Evolutionary conservation across 495 filamentous ascomycete genomes (phyloP), one percentile per base, ranked within the genome.

Genomic region (Neohortaea acidophila): DNA sequence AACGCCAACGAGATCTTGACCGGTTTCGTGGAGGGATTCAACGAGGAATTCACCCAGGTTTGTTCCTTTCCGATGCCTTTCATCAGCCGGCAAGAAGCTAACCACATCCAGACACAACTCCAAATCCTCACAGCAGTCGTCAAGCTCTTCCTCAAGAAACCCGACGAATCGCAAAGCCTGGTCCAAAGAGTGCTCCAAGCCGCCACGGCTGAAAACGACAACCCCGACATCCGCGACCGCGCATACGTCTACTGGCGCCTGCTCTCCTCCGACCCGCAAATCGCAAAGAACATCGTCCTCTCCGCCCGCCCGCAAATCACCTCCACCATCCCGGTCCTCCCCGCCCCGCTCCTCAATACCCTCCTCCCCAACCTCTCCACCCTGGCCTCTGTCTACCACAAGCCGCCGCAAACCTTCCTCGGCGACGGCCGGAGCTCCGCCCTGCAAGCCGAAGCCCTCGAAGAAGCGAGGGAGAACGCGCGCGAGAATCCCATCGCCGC

Each of bases 191-290:
- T 94, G 2, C 68, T 97, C 18, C 84, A 94, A 58, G 69, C 77
- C 2, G 87, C 89, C 15, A 97, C 89, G 4, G 78, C 79, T 18
- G 84, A 94, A 55, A 94, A 82, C 44, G 89, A 97, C 55, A 97
- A 97, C 58, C 87, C 89, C 0, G 89, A 97, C 60, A 82, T 97
- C 47, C 77, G 89, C 43, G 89, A 97, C 58, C 72, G 89, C 58
- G 89, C 89, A 15, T 97, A 97, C 53, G 84, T 96, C 35, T 97
- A 97, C 64, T 97, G 89, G 89, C 80, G 89, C 44, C 65, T 97
- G 19, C 66, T 97, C n/a, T 94, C 86, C 14, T 87, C 81, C 33
- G 87, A 96, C 50, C 74, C 87, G 13, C 70, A 84, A 48, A 72
- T 92, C 25, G 82, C 91, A 33, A 84, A 81, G 67, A 82, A 73